Evolutionary conservation across 2,329 filamentous ascomycete species (phyloP).

Genomic region (Aspergillus latus): DNA sequence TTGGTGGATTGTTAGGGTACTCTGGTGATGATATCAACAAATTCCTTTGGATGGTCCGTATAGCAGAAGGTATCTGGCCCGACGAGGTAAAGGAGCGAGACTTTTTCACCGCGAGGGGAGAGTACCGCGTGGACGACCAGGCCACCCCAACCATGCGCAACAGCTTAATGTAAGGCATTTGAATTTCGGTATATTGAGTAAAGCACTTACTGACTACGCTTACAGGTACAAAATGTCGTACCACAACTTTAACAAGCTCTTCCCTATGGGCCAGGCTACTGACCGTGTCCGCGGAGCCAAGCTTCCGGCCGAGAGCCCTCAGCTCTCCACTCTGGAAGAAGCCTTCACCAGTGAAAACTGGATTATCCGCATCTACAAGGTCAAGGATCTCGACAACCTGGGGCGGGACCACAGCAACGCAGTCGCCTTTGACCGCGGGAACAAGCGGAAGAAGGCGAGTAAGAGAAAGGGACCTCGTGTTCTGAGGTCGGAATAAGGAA

Average conservation of each 20-base stretch:
- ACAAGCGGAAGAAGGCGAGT: conserved; percentile 52
- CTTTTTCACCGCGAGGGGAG: conserved; percentile 90
- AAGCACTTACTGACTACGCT: conserved; percentile 23
- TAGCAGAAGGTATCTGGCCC: conserved; percentile 99
- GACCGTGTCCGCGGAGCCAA: conserved; percentile 83
- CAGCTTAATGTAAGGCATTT: conserved; percentile 82
- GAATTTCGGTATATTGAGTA: neutral
- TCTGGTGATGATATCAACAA: conserved; percentile 99
- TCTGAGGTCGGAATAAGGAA: conserved; percentile 44
- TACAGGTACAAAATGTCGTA: conserved; percentile 99
- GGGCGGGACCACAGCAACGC: conserved; percentile 78
- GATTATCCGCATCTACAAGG: conserved; percentile 99
- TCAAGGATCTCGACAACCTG: conserved; percentile 97
- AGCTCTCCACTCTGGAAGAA: conserved; percentile 87
- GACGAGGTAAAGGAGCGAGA: conserved; percentile 96
- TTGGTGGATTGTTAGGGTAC: conserved; percentile 92
- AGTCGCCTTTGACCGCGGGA: conserved; percentile 52
- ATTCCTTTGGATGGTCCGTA: conserved; percentile 99
- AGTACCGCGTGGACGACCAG: conserved; percentile 91
- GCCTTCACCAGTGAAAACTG: conserved; percentile 99
- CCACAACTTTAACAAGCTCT: conserved; percentile 92
- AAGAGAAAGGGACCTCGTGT: conserved; percentile 47
- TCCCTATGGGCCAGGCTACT: conserved; percentile 83
- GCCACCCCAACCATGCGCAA: conserved; percentile 98
- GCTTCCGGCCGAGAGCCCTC: conserved; percentile 79